phyloP scores from a whole-genome alignment of 371 early-diverging fungal genomes.

The Mucor irregularis region DNA sequence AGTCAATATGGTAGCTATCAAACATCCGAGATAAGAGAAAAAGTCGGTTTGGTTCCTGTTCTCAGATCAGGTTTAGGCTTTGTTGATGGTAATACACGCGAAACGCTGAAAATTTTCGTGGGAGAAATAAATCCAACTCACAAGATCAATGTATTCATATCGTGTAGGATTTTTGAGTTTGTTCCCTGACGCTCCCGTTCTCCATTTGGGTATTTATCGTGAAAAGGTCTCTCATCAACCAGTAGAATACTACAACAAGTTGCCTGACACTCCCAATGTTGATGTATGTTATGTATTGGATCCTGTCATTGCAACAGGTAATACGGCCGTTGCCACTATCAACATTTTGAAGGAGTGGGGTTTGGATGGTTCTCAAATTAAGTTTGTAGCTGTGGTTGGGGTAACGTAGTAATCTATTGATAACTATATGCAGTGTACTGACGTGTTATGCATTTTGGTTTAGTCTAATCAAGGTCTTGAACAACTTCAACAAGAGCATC shows the following conservation, averaged over 20 bases:
- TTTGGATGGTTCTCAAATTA: constrained; percentile 59
- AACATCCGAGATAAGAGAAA: constrained; percentile 50
- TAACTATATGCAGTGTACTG: not conserved
- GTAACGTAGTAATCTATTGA: constrained; percentile 26
- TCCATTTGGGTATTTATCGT: constrained; percentile 82
- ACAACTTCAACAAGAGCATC: constrained; percentile 62
- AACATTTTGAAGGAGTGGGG: constrained; percentile 86
- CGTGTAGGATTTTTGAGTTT: constrained; percentile 62
- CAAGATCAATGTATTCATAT: not conserved
- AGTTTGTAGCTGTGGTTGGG: constrained; percentile 67
- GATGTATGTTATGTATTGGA: constrained; percentile 79
- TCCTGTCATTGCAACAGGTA: constrained; percentile 85
- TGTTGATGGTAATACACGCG: constrained; percentile 56
- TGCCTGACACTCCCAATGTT: constrained; percentile 68
- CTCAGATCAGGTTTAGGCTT: constrained; percentile 80
- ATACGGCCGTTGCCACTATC: constrained; percentile 82
- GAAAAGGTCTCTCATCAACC: constrained; percentile 82
- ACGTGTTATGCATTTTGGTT: not conserved
- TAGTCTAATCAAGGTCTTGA: constrained; percentile 63
- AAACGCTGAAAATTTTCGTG: not conserved
- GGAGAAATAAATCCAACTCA: too few species aligned
- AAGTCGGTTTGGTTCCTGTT: constrained; percentile 79
- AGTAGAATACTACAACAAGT: constrained; percentile 94
- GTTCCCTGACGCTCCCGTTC: constrained; percentile 74
- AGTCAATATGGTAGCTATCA: constrained; percentile 55